Evolutionary conservation across 1,284 basidiomycete species (phyloP).

Genomic region (Phaffia rhodozyma): DNA sequence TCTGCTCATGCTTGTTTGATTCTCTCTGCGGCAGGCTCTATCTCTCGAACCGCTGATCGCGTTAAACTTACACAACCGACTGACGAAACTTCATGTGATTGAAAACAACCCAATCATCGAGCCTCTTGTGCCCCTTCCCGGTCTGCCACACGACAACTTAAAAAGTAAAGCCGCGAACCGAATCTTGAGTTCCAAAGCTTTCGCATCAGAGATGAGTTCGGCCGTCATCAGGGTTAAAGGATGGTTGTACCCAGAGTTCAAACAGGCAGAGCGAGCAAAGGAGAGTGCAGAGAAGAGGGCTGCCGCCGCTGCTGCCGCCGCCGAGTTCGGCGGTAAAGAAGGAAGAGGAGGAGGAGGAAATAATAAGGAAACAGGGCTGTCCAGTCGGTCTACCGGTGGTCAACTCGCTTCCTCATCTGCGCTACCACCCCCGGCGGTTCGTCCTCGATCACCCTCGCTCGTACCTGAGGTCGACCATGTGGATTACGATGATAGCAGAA

Average conservation of each 20-base stretch:
- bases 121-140: conserved; percentile 1
- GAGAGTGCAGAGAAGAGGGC: conserved; percentile 8
- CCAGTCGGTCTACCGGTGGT: neutral
- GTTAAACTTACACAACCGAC: conserved; percentile 4
- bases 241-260: conserved; percentile 12
- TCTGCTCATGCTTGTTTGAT: no score
- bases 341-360: neutral
- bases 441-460: neutral
- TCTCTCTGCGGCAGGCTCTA: neutral
- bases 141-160: neutral
- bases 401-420: no score
- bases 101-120: conserved; percentile 9
- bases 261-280: conserved; percentile 8
- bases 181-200: conserved; percentile 10
- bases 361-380: neutral
- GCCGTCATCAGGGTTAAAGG: conserved; percentile 9
- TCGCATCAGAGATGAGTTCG: conserved; percentile 8
- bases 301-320: neutral
- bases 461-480: neutral
- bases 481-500: conserved; percentile 4
- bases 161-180: conserved; percentile 16
- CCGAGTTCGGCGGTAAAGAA: neutral
- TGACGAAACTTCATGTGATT: conserved; percentile 9
- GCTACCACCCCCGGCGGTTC: neutral
- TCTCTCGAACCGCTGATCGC: conserved; percentile 3